A percentile compares a stretch with the other conserved stretches of the same genome.
These are phyloP conservation scores for Afroboletus lepidellus DNA, from an alignment of 1,284 basidiomycete genomes.

Conservation along the genomic window DNA sequence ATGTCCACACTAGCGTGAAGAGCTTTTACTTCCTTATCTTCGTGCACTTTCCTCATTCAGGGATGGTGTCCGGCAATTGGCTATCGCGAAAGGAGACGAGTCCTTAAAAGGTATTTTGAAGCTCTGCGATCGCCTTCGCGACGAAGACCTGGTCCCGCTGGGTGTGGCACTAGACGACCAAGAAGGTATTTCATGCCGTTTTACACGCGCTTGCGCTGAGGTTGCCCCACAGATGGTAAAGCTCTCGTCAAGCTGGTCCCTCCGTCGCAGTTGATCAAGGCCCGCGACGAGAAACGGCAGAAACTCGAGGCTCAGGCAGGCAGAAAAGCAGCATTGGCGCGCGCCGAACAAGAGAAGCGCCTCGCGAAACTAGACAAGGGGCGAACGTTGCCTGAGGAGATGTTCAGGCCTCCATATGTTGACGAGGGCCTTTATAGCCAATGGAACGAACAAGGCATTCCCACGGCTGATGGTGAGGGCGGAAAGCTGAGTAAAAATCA, in stretches of 20 bases:
- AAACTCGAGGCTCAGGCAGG: slow-evolving; percentile 74
- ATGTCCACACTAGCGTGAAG: slow-evolving; percentile 61
- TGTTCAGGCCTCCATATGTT: slow-evolving; percentile 86
- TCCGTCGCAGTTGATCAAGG: slow-evolving; percentile 78
- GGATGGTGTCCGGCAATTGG: slow-evolving; percentile 82
- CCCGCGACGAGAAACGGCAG: slow-evolving; percentile 88
- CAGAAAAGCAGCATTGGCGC: slow-evolving; percentile 75
- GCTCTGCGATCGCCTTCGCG: slow-evolving; percentile 88
- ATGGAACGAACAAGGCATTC: slow-evolving; percentile 87
- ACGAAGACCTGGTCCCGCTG: slow-evolving; percentile 86
- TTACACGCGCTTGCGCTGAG: not conserved
- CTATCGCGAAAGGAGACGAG: slow-evolving; percentile 68
- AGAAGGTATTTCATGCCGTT: slow-evolving; percentile 57
- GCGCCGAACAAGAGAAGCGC: slow-evolving; percentile 76
- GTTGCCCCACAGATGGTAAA: slow-evolving; percentile 67
- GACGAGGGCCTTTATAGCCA: slow-evolving; percentile 66
- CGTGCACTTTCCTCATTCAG: slow-evolving; percentile 87
- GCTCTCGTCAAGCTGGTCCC: slow-evolving; percentile 93
- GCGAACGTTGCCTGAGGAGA: slow-evolving; percentile 66
- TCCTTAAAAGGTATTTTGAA: slow-evolving; percentile 77
- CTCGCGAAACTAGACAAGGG: slow-evolving; percentile 87
- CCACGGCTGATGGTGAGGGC: slow-evolving; percentile 81
- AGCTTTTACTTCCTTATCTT: slow-evolving; percentile 88
- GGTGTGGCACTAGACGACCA: slow-evolving; percentile 97
- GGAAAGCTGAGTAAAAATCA: slow-evolving; percentile 84